Conservation (phyloP, 2,329 filamentous ascomycete species). For the Pseudohalonectria lignicola region DNA sequence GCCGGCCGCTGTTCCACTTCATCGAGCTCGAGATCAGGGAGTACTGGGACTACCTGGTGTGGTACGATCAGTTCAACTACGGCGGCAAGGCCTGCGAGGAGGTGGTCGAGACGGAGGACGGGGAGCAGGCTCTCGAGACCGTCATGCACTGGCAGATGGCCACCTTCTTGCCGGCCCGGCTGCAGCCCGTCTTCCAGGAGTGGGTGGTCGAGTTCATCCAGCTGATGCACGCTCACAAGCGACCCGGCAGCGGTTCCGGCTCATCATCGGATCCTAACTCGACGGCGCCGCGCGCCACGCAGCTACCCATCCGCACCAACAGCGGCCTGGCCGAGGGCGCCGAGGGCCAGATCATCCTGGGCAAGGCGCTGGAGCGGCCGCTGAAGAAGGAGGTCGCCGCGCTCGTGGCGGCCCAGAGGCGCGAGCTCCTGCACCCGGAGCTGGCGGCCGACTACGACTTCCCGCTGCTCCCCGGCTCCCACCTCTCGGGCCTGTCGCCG, state of each 20-base stretch:
- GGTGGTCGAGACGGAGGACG: conserved; percentile 61
- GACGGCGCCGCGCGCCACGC: conserved; percentile 45
- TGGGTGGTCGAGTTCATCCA: conserved; percentile 95
- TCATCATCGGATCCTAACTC: conserved; percentile 25
- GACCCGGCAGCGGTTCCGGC: conserved; percentile 17
- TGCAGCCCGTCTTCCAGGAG: conserved; percentile 79
- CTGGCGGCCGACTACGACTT: conserved; percentile 81
- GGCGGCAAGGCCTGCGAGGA: conserved; percentile 85
- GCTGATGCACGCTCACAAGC: conserved; percentile 82
- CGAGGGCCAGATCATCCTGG: conserved; percentile 56
- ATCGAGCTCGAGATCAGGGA: conserved; percentile 95
- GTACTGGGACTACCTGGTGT: conserved; percentile 98
- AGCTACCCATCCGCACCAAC: conserved; percentile 46
- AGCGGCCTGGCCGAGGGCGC: conserved; percentile 45
- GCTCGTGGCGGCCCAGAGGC: conserved; percentile 76
- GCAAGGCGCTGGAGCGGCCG: conserved; percentile 77
- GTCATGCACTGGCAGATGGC: conserved; percentile 98
- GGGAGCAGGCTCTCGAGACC: conserved; percentile 61
- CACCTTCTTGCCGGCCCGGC: conserved; percentile 68
- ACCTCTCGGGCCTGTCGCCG: conserved; percentile 34
- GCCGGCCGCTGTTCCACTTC: conserved; percentile 92
- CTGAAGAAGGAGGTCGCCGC: conserved; percentile 78
- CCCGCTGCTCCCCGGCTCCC: conserved; percentile 65
- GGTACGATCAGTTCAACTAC: conserved; percentile 99
- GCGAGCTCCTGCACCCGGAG: conserved; percentile 81